Percentiles rank a stretch among this genome's conserved stretches.
These are phyloP conservation scores for Colletotrichum cordylinicola DNA, from an alignment of 2,329 filamentous ascomycete genomes.

Conservation along the genomic window DNA sequence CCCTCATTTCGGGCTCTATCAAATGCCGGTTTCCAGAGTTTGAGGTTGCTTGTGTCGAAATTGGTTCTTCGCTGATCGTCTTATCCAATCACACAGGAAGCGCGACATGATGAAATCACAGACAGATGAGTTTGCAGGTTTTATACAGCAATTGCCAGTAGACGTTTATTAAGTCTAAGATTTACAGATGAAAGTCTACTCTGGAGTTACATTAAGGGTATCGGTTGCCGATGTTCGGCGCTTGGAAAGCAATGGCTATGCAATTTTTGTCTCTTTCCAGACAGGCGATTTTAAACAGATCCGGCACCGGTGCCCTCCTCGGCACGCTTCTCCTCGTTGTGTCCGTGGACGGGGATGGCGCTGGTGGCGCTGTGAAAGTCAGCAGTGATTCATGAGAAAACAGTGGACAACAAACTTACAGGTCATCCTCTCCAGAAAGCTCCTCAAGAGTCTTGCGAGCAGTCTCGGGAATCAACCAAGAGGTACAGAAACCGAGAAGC, in stretches of 20 bases:
- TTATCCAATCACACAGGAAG: background rate
- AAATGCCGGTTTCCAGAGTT: background rate
- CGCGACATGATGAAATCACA: background rate
- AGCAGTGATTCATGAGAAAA: background rate
- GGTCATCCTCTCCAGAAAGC: constrained; percentile 46
- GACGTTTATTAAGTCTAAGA: constrained; percentile 1
- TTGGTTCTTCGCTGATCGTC: background rate
- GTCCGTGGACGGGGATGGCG: background rate
- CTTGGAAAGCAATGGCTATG: background rate
- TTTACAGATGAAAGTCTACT: background rate
- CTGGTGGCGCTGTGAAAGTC: constrained; percentile 3
- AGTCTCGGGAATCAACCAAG: constrained; percentile 49
- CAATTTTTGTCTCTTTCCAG: background rate
- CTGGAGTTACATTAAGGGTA: background rate
- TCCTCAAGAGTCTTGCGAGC: constrained; percentile 52
- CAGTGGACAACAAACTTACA: background rate
- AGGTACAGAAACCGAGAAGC: constrained; percentile 49
- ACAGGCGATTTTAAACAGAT: background rate
- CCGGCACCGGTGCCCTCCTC: constrained; percentile 9
- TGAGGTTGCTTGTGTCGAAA: background rate
- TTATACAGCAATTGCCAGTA: background rate
- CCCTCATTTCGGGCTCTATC: background rate
- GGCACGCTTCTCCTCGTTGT: constrained; percentile 20
- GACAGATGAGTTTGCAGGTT: background rate
- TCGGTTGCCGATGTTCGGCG: background rate